phyloP scores from a whole-genome alignment of 768 basidiomycete genomes.

The Lactarius pseudohatsudake region DNA sequence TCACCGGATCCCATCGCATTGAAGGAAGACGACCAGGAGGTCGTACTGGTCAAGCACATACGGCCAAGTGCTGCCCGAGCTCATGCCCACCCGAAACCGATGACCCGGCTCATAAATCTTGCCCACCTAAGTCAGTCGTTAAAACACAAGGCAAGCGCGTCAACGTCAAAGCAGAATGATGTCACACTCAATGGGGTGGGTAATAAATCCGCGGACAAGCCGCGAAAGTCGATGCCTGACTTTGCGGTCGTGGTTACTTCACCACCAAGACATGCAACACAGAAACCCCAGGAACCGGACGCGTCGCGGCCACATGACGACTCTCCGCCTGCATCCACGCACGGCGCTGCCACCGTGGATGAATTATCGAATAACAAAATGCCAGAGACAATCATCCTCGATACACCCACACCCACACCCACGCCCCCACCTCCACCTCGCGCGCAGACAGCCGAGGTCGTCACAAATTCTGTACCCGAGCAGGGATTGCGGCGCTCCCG shows the following conservation, averaged over 20 bases:
- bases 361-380: not conserved
- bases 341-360: not conserved
- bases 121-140: not conserved
- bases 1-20: conserved; percentile 23
- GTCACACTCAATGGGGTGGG: not conserved
- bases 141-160: not conserved
- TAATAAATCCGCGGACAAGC: not conserved
- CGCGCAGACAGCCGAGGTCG: not conserved
- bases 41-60: conserved; percentile 15
- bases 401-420: not conserved
- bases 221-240: not conserved
- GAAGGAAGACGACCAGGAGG: conserved; percentile 14
- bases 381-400: not conserved
- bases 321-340: not conserved
- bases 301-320: not conserved
- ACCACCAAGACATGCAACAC: conserved; percentile 3
- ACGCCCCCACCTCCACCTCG: not conserved
- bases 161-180: not conserved
- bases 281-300: not conserved
- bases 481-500: conserved; percentile 8
- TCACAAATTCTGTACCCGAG: not conserved
- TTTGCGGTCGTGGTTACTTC: conserved; percentile 19
- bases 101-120: not conserved
- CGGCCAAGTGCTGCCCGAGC: not conserved
- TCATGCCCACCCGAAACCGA: not conserved